Base-by-base conservation (phyloP, 768 basidiomycete species). In the Russula compacta region DNA sequence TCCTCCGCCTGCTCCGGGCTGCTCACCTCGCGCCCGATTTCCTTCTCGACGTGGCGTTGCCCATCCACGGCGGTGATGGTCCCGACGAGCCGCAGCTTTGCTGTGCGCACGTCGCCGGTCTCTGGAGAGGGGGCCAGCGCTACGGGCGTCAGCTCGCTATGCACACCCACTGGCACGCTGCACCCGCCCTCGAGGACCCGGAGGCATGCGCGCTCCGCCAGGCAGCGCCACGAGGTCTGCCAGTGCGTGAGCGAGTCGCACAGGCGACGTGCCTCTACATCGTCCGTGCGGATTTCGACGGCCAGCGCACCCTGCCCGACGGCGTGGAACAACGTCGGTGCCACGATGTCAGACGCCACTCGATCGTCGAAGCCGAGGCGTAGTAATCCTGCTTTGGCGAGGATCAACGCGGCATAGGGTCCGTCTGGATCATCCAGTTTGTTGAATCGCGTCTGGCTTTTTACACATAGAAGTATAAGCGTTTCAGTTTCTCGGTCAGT, bases 111-210 rank as follows among this genome's bases (percentile, higher is more conserved):
- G 17, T 70, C 74, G 0, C 71, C 74, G 0, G 72, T 76, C n/a
- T 10, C 39, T 6, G 70, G 75, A 50, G 60, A 62, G 44, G 69
- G n/a, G 4, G 14, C 17, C 5, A 29, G 40, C 11, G 1, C 24
- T 3, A 43, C 32, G 39, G 49, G 69, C 11, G 73, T 71, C 4
- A 87, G 71, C 49, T 71, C 73, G 33, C 83, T 85, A 53, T 78
- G 76, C 33, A 92, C 86, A 4, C 95, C 95, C 15, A 99, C 94
- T 3, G 95, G 95, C 0, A 99, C 95, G 63, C 91, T 94, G 74
- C 97, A 99, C 29, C 97, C 97, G 33, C 97, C 97, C 73, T 98
- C 97, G 55, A 98, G 78, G 24, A 87, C 85, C n/a, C 87, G 79
- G 64, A 98, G 76, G 72, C 89, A 87, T 1, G 87, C 89, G 14